Conservation (phyloP, 257 asterid genomes). For the Ballota nigra region DNA sequence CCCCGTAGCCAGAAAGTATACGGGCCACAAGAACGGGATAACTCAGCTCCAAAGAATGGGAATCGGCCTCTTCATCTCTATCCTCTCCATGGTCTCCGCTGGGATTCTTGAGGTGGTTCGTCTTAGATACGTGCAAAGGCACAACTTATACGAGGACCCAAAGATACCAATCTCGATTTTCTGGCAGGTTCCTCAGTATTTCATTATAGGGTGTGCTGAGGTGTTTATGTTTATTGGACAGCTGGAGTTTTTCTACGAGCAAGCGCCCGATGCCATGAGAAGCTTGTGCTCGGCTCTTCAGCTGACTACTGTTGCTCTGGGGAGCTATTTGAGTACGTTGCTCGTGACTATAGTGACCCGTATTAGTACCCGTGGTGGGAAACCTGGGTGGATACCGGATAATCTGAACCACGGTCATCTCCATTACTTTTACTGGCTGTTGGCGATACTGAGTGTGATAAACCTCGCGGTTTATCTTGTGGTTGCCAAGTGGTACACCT, state of each 20-base stretch:
- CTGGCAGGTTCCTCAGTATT: conserved; percentile 77
- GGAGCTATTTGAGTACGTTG: conserved; percentile 60
- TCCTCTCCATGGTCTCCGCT: conserved; percentile 60
- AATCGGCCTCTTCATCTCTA: conserved; percentile 59
- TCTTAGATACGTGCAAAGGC: conserved; percentile 45
- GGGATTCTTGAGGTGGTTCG: conserved; percentile 55
- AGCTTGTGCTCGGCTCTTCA: conserved; percentile 68
- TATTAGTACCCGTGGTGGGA: conserved; percentile 49
- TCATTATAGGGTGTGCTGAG: conserved; percentile 70
- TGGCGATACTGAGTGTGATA: conserved; percentile 55
- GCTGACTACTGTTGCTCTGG: conserved; percentile 62
- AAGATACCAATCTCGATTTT: conserved; percentile 56
- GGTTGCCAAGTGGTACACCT: conserved; percentile 66
- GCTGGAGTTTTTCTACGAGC: conserved; percentile 73
- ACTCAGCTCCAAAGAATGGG: conserved; percentile 71
- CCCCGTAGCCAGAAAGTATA: conserved; percentile 51
- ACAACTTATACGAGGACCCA: conserved; percentile 31
- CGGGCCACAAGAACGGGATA: conserved; percentile 66
- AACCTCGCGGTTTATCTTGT: conserved; percentile 47
- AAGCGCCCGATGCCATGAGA: conserved; percentile 79
- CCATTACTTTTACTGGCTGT: conserved; percentile 61
- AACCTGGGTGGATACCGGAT: conserved; percentile 65
- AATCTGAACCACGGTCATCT: conserved; percentile 64
- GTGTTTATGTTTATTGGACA: conserved; percentile 73
- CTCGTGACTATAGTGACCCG: conserved; percentile 60